These are phyloP conservation scores for Viscum album DNA, from an alignment of 177 flowering plant genomes.

Conservation along the genomic window DNA sequence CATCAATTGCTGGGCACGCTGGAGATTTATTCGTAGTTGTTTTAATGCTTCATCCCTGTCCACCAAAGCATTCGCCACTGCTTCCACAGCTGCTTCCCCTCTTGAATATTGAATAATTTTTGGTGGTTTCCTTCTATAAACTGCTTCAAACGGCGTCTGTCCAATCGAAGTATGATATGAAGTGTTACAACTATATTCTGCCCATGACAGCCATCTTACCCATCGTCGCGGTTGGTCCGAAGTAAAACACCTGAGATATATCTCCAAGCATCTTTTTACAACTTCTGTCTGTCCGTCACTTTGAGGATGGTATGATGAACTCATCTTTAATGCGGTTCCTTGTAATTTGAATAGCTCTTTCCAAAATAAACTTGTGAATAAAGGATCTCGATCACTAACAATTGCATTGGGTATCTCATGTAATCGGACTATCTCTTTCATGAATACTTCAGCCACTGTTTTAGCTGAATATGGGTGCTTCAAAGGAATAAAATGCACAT, in stretches of 20 bases:
- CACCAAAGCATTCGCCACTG: not conserved
- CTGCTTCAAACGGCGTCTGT: not conserved
- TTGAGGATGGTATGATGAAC: conserved; percentile 1
- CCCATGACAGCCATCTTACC: conserved; percentile 1
- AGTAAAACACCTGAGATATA: not conserved
- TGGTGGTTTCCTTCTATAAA: not conserved
- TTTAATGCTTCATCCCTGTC: not conserved
- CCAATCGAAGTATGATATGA: not conserved
- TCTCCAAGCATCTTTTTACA: conserved; percentile 3
- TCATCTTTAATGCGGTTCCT: not conserved
- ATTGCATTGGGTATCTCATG: not conserved
- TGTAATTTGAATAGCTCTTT: not conserved
- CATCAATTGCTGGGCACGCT: not conserved
- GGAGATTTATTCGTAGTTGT: not conserved
- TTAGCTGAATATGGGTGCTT: not conserved
- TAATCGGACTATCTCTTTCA: not conserved
- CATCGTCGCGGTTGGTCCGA: not conserved
- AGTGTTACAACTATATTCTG: conserved; percentile 1
- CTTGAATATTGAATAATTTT: not conserved
- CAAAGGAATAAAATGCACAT: not conserved
- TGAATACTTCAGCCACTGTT: not conserved
- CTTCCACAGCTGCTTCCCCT: not conserved
- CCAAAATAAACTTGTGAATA: conserved; percentile 1
- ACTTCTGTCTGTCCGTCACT: conserved; percentile 1
- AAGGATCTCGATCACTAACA: not conserved